Percentiles rank a stretch among this genome's conserved stretches.
phyloP scores from a whole-genome alignment of 179 eudicot genomes.

The Carnegiea gigantea region DNA sequence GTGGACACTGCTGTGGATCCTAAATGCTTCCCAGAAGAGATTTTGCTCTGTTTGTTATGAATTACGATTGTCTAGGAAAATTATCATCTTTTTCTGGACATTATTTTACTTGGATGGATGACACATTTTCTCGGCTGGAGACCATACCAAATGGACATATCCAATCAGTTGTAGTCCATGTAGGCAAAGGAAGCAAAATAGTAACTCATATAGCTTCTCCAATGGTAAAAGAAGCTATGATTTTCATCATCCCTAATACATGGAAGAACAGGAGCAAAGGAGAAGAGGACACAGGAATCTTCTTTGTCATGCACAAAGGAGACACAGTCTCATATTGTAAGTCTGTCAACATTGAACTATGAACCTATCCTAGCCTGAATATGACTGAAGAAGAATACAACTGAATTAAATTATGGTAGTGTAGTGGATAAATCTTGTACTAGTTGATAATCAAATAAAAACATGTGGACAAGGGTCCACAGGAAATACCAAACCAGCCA shows the following conservation, averaged over 20 bases:
- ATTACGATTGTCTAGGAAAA: neutral
- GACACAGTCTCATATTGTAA: neutral
- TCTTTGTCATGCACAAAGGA: neutral
- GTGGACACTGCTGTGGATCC: neutral
- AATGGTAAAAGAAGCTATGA: neutral
- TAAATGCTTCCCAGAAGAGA: neutral
- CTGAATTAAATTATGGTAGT: neutral
- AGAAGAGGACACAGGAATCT: neutral
- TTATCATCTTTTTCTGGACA: neutral
- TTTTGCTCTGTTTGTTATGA: neutral
- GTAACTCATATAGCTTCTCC: no score
- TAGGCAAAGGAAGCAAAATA: neutral
- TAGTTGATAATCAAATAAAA: neutral
- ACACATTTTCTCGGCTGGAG: neutral
- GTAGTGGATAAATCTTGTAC: neutral
- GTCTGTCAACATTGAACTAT: neutral
- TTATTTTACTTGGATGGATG: neutral
- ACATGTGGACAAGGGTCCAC: neutral
- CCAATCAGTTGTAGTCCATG: neutral
- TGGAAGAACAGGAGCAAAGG: neutral
- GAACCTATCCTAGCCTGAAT: no score
- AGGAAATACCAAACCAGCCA: neutral
- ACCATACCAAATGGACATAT: neutral
- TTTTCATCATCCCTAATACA: neutral
- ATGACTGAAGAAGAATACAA: no score